Percentiles rank a stretch among this genome's conserved stretches.
phyloP scores from a whole-genome alignment of 306 rosid genomes.

The Nissolia schottii region DNA sequence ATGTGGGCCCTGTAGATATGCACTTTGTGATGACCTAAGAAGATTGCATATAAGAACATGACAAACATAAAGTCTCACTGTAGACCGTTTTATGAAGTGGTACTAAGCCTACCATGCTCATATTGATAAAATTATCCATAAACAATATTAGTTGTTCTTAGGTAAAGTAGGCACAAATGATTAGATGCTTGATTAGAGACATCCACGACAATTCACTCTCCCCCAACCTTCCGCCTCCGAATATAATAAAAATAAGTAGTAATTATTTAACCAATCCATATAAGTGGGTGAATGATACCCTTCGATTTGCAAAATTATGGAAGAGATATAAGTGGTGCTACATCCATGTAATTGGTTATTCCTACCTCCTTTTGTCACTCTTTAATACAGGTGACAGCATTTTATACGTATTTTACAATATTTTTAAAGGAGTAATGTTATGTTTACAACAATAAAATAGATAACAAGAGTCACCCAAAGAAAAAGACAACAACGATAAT shows the following conservation, averaged over 20 bases:
- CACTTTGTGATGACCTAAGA: constrained; percentile 38
- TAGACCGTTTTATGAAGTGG: constrained; percentile 28
- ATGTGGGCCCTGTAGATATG: constrained; percentile 35
- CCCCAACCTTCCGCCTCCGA: not conserved
- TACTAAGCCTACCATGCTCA: constrained; percentile 27
- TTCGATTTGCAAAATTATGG: not conserved
- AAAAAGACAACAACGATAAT: too few relatives aligned
- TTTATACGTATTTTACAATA: not conserved
- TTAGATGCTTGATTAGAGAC: constrained; percentile 22
- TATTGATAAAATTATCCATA: constrained; percentile 32
- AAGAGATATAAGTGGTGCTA: not conserved
- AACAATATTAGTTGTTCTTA: constrained; percentile 22
- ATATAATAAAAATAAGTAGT: not conserved
- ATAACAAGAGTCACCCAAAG: too few relatives aligned
- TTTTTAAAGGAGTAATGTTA: too few relatives aligned
- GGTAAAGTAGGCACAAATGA: constrained; percentile 39
- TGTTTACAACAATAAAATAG: too few relatives aligned
- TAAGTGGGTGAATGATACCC: not conserved
- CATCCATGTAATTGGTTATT: not conserved
- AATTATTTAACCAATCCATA: not conserved
- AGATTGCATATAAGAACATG: constrained; percentile 4
- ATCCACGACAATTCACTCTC: constrained; percentile 24
- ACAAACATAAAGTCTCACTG: constrained; percentile 2
- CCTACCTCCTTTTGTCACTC: not conserved
- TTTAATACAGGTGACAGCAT: not conserved